Conservation (phyloP, 2,329 filamentous ascomycete species). For the Ophiostoma himal-ulmi region DNA sequence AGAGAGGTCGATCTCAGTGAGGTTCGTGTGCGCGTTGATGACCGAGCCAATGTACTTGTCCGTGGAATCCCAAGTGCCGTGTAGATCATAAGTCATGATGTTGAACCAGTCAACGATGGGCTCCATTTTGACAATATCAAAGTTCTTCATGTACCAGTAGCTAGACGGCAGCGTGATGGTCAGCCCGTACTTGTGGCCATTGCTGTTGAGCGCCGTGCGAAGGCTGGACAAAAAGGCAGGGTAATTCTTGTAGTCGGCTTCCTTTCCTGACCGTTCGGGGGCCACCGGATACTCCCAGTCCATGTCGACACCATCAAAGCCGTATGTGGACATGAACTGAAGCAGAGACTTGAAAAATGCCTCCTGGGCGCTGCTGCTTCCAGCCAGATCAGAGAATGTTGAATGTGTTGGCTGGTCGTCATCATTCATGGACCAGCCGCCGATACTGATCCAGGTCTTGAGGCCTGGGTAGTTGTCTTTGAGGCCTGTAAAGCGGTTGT, state of each 20-base stretch:
- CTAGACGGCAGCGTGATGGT: conserved; percentile 6
- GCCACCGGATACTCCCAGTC: conserved; percentile 26
- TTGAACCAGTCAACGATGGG: conserved; percentile 25
- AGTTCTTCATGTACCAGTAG: conserved; percentile 27
- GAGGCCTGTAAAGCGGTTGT: conserved; percentile 30
- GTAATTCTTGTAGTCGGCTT: conserved; percentile 24
- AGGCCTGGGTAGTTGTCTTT: conserved; percentile 32
- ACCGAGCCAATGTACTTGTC: conserved; percentile 29
- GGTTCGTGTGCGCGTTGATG: conserved; percentile 41
- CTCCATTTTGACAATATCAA: conserved; percentile 28
- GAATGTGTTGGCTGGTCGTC: conserved; percentile 13
- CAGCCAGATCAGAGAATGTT: conserved; percentile 24
- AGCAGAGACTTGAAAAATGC: conserved; percentile 24
- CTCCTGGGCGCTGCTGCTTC: conserved; percentile 15
- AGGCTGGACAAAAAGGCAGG: conserved; percentile 15
- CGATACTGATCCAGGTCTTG: conserved; percentile 32
- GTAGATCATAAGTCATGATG: conserved; percentile 35
- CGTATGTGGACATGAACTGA: conserved; percentile 23
- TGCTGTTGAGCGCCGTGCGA: not conserved
- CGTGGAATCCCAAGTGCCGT: conserved; percentile 37
- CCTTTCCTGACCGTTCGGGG: conserved; percentile 25
- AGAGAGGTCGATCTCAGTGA: conserved; percentile 40
- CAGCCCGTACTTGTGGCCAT: not conserved
- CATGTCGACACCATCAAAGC: conserved; percentile 21
- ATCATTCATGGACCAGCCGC: conserved; percentile 39